Conservation (phyloP, 805 yeast species). For the Candida caryicola region DNA sequence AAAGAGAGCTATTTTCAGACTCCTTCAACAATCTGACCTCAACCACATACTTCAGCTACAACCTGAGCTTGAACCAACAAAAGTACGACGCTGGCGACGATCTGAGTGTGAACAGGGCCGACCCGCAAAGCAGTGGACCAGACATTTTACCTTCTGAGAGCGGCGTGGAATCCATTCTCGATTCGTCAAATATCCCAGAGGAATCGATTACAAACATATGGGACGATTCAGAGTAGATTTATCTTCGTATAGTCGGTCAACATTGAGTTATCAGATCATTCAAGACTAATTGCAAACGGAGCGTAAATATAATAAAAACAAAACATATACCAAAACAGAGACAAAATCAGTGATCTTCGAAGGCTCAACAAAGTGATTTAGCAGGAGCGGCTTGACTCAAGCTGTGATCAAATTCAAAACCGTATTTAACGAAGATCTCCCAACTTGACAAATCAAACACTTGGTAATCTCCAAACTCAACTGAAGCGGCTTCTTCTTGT, state of each 20-base stretch:
- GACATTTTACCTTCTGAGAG: too few species aligned
- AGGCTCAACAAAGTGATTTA: slow-evolving; percentile 8
- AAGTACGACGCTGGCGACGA: too few species aligned
- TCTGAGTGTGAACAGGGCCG: too few species aligned
- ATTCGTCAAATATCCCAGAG: too few species aligned
- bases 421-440: slow-evolving; percentile 39
- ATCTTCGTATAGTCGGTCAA: too few species aligned
- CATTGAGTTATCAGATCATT: too few species aligned
- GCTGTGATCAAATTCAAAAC: slow-evolving; percentile 35
- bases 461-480: slow-evolving; percentile 38
- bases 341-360: not conserved
- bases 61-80: too few species aligned
- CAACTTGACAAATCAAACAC: slow-evolving; percentile 41
- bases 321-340: not conserved
- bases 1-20: not conserved
- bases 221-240: too few species aligned
- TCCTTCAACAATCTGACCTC: not conserved
- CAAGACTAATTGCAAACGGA: too few species aligned
- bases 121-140: too few species aligned
- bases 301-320: slow-evolving; percentile 1
- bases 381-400: slow-evolving; percentile 32
- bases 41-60: not conserved
- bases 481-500: slow-evolving; percentile 9
- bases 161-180: too few species aligned
- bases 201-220: too few species aligned